These are phyloP conservation scores for Coffea eugenioides DNA, from an alignment of 257 asterid genomes.

Conservation along the genomic window DNA sequence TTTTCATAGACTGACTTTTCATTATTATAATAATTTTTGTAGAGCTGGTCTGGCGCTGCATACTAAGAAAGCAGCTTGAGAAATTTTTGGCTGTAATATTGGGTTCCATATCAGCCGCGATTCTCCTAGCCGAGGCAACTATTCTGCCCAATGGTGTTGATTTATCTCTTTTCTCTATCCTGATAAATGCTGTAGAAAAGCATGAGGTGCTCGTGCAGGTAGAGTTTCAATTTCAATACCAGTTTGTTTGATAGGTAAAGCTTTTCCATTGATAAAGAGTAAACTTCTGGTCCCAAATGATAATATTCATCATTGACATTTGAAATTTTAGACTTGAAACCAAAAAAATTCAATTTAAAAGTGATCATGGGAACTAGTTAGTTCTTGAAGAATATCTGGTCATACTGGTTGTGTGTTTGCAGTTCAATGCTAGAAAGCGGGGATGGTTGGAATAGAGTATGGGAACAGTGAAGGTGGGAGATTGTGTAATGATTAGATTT, in stretches of 20 bases:
- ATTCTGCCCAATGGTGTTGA: conserved; percentile 63
- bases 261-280: background rate
- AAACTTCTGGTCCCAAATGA: no score
- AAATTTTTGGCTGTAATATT: conserved; percentile 54
- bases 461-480: no score
- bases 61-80: conserved; percentile 54
- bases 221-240: conserved; percentile 11
- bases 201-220: conserved; percentile 71
- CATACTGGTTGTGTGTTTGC: no score
- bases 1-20: background rate
- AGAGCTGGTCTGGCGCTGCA: conserved; percentile 77
- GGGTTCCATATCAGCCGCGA: conserved; percentile 76
- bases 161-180: conserved; percentile 72
- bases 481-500: no score
- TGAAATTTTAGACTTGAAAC: no score
- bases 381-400: no score
- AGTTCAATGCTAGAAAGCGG: no score
- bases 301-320: no score
- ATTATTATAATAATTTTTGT: conserved; percentile 11
- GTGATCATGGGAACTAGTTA: no score
- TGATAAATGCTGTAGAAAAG: conserved; percentile 44
- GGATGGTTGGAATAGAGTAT: no score
- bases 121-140: conserved; percentile 84
- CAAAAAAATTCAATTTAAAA: no score
- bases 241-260: background rate